Base-by-base conservation (phyloP, 2,329 filamentous ascomycete genomes). In the Fusarium kyushuense region DNA sequence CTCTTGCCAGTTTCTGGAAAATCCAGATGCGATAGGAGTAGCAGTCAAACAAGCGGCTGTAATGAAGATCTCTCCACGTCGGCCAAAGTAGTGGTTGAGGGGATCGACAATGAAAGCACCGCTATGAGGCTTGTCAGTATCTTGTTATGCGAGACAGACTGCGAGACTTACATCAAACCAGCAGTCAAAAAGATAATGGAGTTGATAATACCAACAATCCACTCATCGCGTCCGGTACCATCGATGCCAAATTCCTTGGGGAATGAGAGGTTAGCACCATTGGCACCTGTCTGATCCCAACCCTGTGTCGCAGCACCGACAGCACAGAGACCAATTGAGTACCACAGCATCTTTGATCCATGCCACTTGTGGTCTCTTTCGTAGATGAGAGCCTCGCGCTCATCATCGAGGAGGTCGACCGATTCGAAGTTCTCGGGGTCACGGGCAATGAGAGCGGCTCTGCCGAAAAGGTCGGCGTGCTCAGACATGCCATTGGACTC, bases 41-140 rank as follows among this genome's bases (percentile, higher is more conserved):
- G 89, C 80, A 42, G 92, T 80, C 75, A 90, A 91, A 76, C 94
- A 89, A 64, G 91, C 86, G 46, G 90, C 92, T 13, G 92, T 89
- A 43, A 92, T 80, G 77, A 93, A 94, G 64, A 95, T 94, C 38
- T 79, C 76, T 38, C 82, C 82, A n/a, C 83, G 79, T 25, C 83
- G 82, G 5, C 83, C 83, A 8, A 83, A 74, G 58, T 72, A 76
- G 67, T 79, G 73, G 70, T 82, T 85, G 58, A 91, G 84, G 13
- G 89, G 89, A 63, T 92, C 90, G 16, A 88, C 87, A 23, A 83
- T 73, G 32, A 82, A 72, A 7, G 62, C 62, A 36, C 62, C 62
- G 1, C 57, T 63, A 0, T n/a, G 6, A 5, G 3, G 3, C 2
- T 17, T 1, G 42, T 63, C 7, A 62, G 56, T 21, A 2, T 17